Evolutionary conservation across 148 eudicot genomes (phyloP).

Genomic region (Drosera capensis): DNA sequence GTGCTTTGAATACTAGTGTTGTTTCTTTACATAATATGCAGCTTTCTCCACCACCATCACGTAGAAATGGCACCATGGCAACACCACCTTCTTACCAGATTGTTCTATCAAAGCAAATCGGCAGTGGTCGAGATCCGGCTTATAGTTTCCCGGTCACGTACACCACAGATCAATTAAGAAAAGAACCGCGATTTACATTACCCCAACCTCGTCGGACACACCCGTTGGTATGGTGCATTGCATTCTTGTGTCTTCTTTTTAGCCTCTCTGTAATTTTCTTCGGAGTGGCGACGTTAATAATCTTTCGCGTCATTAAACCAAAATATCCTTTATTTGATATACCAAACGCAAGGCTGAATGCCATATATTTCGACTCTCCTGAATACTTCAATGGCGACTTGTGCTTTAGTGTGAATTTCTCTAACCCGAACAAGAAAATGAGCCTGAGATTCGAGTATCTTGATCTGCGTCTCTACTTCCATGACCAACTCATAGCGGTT

Average conservation of each 20-base stretch:
- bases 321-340: slow-evolving; percentile 49
- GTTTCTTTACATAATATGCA: too few relatives aligned
- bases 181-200: too few relatives aligned
- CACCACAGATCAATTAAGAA: too few relatives aligned
- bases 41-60: too few relatives aligned
- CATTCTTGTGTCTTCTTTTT: slow-evolving; percentile 48
- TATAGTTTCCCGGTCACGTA: too few relatives aligned
- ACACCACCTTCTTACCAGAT: too few relatives aligned
- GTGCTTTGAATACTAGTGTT: too few relatives aligned
- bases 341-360: slow-evolving; percentile 39
- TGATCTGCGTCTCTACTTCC: slow-evolving; percentile 41
- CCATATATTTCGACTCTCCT: slow-evolving; percentile 59
- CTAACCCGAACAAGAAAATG: slow-evolving; percentile 60
- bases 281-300: slow-evolving; percentile 42
- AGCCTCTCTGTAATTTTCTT: slow-evolving; percentile 53
- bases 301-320: slow-evolving; percentile 45
- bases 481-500: slow-evolving; percentile 35
- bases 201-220: slow-evolving; percentile 41
- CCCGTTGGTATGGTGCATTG: slow-evolving; percentile 62
- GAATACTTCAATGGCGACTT: slow-evolving; percentile 52
- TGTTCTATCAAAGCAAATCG: too few relatives aligned
- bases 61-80: too few relatives aligned
- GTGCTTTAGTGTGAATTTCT: slow-evolving; percentile 52
- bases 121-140: too few relatives aligned
- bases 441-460: slow-evolving; percentile 44